Conservation (phyloP, 139 green algal genomes). For the Mesostigma viride region DNA sequence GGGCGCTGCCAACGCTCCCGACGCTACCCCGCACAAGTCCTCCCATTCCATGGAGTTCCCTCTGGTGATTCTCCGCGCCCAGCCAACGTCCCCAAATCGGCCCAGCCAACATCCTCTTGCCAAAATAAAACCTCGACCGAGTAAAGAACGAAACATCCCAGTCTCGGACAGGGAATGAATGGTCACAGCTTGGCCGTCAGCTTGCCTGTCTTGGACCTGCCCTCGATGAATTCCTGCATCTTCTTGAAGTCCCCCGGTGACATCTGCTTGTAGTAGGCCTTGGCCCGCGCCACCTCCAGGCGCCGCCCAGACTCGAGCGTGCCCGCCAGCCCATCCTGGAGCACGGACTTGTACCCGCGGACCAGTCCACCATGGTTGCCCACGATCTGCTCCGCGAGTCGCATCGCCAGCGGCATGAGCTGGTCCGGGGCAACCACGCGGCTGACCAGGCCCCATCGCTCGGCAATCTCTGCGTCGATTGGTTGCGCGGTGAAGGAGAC, state of each 20-base stretch:
- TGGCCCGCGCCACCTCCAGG: conserved; percentile 20
- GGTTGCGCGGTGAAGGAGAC: conserved; percentile 23
- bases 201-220: neutral
- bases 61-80: no score
- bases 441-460: conserved; percentile 29
- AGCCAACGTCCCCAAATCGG: no score
- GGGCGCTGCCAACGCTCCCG: no score
- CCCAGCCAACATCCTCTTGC: no score
- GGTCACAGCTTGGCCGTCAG: no score
- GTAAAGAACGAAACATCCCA: no score
- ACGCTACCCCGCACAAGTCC: no score
- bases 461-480: conserved; percentile 21
- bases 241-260: neutral
- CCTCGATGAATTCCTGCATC: conserved; percentile 9
- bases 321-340: conserved; percentile 29
- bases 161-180: no score
- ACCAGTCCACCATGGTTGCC: conserved; percentile 19
- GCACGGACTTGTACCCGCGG: conserved; percentile 28
- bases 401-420: conserved; percentile 16
- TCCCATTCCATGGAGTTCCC: no score
- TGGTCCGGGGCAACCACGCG: conserved; percentile 9
- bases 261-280: neutral
- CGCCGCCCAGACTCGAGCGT: conserved; percentile 13
- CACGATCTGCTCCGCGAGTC: conserved; percentile 6
- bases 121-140: no score